Conservation (phyloP, 2,329 filamentous ascomycete genomes). For the Cytospora piceicola region DNA sequence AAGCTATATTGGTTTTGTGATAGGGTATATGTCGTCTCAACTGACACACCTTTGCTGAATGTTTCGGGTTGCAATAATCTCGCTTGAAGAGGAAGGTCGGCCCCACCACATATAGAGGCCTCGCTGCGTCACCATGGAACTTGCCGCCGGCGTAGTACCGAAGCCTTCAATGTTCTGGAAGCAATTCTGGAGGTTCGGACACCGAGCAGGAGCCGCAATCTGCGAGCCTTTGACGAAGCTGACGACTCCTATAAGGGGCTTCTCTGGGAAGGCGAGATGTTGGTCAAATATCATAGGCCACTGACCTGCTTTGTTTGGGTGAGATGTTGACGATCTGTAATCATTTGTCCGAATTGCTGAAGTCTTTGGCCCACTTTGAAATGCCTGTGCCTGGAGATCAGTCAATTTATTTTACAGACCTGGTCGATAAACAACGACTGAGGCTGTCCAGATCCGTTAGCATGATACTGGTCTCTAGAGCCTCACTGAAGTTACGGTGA, state of each 20-base stretch:
- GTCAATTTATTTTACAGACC: too few relatives aligned
- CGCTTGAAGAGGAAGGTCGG: not conserved
- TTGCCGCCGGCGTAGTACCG: not conserved
- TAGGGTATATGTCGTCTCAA: not conserved
- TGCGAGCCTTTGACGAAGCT: not conserved
- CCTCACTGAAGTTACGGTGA: too few relatives aligned
- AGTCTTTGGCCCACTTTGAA: not conserved
- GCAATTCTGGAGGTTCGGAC: not conserved
- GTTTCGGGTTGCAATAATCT: not conserved
- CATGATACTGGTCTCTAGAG: too few relatives aligned
- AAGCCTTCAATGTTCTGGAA: not conserved
- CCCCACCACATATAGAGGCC: not conserved
- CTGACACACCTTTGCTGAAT: not conserved
- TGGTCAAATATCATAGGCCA: not conserved
- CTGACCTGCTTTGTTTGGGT: not conserved
- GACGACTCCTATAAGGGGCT: not conserved
- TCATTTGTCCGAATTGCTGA: too few relatives aligned
- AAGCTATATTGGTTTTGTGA: too few relatives aligned
- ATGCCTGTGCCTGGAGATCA: too few relatives aligned
- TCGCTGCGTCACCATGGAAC: not conserved
- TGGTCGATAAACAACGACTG: too few relatives aligned
- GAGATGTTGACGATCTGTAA: not conserved
- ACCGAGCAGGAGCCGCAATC: not conserved
- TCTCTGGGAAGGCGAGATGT: too few relatives aligned
- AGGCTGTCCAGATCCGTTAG: too few relatives aligned